A percentile compares a stretch with the other conserved stretches of the same genome.
Evolutionary conservation across 257 asterid species (phyloP).

Genomic region (Solanum sejunctum): DNA sequence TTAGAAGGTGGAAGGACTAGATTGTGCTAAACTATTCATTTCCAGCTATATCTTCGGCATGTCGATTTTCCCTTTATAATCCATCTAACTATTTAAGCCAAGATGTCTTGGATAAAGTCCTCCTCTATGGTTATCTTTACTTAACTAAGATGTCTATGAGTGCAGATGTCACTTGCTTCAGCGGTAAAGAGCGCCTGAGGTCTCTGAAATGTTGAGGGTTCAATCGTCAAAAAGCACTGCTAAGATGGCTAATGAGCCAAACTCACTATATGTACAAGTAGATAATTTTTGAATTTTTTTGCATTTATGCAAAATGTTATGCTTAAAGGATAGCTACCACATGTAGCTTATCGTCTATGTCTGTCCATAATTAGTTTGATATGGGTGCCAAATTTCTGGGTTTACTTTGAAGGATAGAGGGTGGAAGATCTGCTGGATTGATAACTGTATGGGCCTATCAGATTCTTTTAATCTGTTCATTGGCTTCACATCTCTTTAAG

Average conservation of each 20-base stretch:
- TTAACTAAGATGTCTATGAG: background rate
- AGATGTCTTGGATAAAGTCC: background rate
- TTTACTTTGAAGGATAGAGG: background rate
- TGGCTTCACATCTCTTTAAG: background rate
- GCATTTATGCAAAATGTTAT: background rate
- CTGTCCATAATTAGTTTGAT: background rate
- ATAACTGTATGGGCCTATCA: background rate
- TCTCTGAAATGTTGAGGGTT: background rate
- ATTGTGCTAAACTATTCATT: background rate
- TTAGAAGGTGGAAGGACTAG: background rate
- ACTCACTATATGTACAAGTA: background rate
- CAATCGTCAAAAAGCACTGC: background rate
- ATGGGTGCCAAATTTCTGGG: background rate
- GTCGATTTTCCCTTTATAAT: background rate
- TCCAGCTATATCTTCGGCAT: background rate
- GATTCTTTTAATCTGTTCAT: background rate
- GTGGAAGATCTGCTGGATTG: background rate
- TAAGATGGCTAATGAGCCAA: background rate
- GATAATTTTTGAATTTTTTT: background rate
- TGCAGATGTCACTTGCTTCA: background rate
- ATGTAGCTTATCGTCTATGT: background rate
- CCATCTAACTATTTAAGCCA: background rate
- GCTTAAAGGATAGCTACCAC: background rate
- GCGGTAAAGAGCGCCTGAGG: background rate
- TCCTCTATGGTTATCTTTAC: background rate